A percentile compares a stretch with the other conserved stretches of the same genome.
Conservation (phyloP, 2,329 filamentous ascomycete species). For the Trichoderma koningii region DNA sequence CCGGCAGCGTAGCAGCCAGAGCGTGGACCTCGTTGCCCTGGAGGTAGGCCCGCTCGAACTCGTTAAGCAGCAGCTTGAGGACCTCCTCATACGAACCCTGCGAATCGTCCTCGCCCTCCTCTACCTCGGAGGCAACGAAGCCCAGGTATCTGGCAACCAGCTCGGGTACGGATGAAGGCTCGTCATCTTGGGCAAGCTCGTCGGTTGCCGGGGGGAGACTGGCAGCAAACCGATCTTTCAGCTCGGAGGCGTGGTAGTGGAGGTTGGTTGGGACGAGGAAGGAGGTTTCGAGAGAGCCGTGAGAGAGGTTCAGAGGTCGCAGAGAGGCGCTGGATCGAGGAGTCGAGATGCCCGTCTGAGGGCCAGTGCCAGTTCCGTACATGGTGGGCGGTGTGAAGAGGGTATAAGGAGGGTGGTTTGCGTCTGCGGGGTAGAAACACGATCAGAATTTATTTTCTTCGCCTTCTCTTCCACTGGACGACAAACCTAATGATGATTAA, state of each 20-base stretch:
- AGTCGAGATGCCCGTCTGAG: slow-evolving; percentile 95
- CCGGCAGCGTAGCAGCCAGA: slow-evolving; percentile 79
- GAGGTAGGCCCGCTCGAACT: slow-evolving; percentile 95
- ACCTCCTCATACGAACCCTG: slow-evolving; percentile 91
- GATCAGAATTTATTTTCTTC: background rate
- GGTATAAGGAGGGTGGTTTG: slow-evolving; percentile 23
- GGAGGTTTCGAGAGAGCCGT: slow-evolving; percentile 94
- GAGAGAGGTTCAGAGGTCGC: slow-evolving; percentile 84
- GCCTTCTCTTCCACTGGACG: background rate
- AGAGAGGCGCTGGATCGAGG: slow-evolving; percentile 91
- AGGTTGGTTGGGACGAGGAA: slow-evolving; percentile 93
- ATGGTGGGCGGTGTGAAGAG: slow-evolving; percentile 55
- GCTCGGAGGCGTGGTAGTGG: slow-evolving; percentile 92
- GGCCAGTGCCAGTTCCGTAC: slow-evolving; percentile 82
- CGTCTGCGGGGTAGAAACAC: slow-evolving; percentile 24
- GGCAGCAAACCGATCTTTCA: slow-evolving; percentile 86
- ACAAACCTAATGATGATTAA: slow-evolving; percentile 21
- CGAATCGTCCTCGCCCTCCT: slow-evolving; percentile 86
- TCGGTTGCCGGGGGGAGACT: slow-evolving; percentile 90
- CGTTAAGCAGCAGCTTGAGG: slow-evolving; percentile 86
- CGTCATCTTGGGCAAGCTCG: slow-evolving; percentile 95
- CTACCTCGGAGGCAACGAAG: slow-evolving; percentile 83
- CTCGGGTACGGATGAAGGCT: slow-evolving; percentile 94
- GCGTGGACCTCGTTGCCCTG: slow-evolving; percentile 96
- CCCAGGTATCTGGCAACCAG: slow-evolving; percentile 92